A percentile compares a stretch with the other conserved stretches of the same genome.
Evolutionary conservation across 805 yeast species (phyloP).

Genomic region (Scheffersomyces spartinae): DNA sequence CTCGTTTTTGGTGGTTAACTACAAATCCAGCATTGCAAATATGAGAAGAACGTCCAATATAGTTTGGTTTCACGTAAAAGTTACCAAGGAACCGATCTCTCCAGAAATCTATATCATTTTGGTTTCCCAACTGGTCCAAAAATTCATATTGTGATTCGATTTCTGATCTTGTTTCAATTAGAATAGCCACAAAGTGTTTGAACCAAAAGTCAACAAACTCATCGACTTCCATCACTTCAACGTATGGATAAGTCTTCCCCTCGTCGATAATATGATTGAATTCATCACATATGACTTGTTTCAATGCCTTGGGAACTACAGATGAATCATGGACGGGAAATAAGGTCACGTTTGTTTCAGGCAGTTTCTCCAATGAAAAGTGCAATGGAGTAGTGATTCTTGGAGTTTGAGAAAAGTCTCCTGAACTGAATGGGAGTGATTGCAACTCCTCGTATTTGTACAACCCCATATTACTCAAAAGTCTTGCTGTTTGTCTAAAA

Average conservation of each 20-base stretch:
- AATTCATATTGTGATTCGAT: conserved; percentile 4
- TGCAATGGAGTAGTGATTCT: too few species aligned
- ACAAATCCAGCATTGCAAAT: conserved; percentile 82
- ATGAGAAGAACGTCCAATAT: conserved; percentile 74
- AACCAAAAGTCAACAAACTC: conserved; percentile 62
- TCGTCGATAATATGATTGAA: conserved; percentile 57
- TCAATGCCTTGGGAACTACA: conserved; percentile 40
- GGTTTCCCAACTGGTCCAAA: conserved; percentile 20
- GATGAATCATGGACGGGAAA: conserved; percentile 41
- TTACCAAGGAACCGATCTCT: conserved; percentile 49
- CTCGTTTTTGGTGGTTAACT: conserved; percentile 50
- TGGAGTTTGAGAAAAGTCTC: too few species aligned
- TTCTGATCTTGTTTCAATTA: conserved; percentile 25
- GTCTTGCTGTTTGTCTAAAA: too few species aligned
- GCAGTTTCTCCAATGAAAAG: too few species aligned
- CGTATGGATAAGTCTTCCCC: conserved; percentile 70
- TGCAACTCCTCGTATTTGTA: too few species aligned
- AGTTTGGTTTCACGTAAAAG: conserved; percentile 79
- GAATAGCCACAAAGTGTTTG: conserved; percentile 49
- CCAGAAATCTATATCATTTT: conserved; percentile 28
- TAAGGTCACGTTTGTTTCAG: too few species aligned
- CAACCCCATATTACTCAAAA: too few species aligned
- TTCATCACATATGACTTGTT: conserved; percentile 34
- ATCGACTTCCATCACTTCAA: conserved; percentile 25
- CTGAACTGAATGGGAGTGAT: too few species aligned